Evolutionary conservation across 345 rosid species (phyloP), one percentile per base, ranked within the genome.

Genomic region (Brassica incana): DNA sequence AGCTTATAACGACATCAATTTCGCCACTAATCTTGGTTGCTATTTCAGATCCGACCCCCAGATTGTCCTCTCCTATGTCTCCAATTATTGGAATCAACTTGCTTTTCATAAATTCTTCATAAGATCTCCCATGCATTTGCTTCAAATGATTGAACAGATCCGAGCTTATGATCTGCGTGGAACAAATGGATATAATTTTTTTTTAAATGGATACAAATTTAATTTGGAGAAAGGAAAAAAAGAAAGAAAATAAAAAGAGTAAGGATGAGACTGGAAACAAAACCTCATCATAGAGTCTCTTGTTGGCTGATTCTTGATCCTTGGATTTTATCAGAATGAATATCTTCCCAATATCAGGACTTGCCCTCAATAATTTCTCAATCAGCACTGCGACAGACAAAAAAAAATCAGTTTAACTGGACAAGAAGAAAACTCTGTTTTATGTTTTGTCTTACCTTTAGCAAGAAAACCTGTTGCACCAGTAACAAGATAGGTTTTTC

Each of bases 1-100:
- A 85, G 61, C 85, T 92, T 18, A 92, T 85, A 29, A 92, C 84
- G 6, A 90, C 82, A 65, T 89, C 90, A 15, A 89, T 83, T 43
- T 92, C 89, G 16, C 75, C 78, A 18, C 79, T 88, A 71, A 85
- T 85, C 82, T 4, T 80, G 80, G 4, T 10, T 62, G 62, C 52
- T 25, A 4, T 60, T 5, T 50, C 56, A 1, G 27, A 5, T 2
- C 62, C 56, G 43, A 81, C 36, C 45, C 88, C 84, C 0, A 83
- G 36, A 73, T 76, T 65, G 6, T 45, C 33, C 18, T 81, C n/a
- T 48, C 72, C 45, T 3, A 80, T 61, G 64, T 83, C 67, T 16
- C 88, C 88, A 8, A 54, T 29, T 20, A 85, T 75, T n/a, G 86
- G 88, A 76, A 83, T 79, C 12, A 85, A 73, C 65, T 83, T 83